phyloP scores from a whole-genome alignment of 495 filamentous ascomycete genomes.

The Tuber aestivum region DNA sequence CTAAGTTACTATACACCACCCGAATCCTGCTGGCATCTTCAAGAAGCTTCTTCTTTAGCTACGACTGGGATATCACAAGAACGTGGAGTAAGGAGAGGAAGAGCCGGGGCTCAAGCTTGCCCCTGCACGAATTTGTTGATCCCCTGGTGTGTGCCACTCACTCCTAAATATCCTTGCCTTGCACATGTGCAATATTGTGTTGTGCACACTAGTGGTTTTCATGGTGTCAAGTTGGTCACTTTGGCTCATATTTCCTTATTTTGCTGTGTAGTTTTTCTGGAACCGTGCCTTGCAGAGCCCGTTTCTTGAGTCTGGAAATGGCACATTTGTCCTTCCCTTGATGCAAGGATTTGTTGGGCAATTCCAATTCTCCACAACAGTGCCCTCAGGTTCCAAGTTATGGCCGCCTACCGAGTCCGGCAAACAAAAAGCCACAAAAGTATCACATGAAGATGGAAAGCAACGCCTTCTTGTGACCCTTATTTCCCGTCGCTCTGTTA shows the following conservation, averaged over 20 bases:
- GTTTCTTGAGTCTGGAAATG: constrained; percentile 64
- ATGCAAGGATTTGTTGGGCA: constrained; percentile 96
- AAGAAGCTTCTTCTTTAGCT: constrained; percentile 83
- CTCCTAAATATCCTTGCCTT: not conserved
- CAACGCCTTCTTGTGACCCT: constrained; percentile 67
- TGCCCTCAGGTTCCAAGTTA: constrained; percentile 25
- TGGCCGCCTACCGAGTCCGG: constrained; percentile 33
- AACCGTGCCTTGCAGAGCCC: constrained; percentile 68
- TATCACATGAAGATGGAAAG: constrained; percentile 16
- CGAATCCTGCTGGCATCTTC: constrained; percentile 71
- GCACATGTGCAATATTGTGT: not conserved
- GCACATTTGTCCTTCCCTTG: constrained; percentile 66
- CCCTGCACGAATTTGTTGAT: constrained; percentile 69
- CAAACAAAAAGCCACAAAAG: constrained; percentile 21
- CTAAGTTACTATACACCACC: constrained; percentile 76
- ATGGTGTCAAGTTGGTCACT: not conserved
- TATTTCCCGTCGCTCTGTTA: constrained; percentile 76
- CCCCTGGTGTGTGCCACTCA: constrained; percentile 52
- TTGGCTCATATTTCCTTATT: constrained; percentile 16
- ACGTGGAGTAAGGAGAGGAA: constrained; percentile 42
- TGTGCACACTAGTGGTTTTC: not conserved
- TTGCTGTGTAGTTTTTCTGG: constrained; percentile 70
- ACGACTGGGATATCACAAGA: constrained; percentile 83
- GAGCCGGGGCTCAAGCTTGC: constrained; percentile 46
- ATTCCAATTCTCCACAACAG: constrained; percentile 57